These are phyloP conservation scores for Solanum sitiens DNA, from an alignment of 257 asterid genomes.

Conservation along the genomic window DNA sequence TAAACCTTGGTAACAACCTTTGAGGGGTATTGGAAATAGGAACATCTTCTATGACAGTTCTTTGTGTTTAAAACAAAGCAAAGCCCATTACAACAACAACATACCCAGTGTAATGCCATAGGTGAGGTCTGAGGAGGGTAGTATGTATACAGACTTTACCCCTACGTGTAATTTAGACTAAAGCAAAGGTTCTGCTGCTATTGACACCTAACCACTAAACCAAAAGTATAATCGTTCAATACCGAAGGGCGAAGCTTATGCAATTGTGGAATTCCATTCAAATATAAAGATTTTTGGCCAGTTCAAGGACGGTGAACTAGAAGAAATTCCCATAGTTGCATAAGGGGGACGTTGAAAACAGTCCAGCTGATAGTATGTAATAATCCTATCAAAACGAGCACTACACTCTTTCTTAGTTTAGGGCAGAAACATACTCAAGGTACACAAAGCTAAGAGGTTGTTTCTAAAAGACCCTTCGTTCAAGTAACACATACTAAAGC, in stretches of 20 bases:
- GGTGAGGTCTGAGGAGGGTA: not conserved
- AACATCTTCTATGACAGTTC: conserved; percentile 68
- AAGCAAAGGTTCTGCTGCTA: not conserved
- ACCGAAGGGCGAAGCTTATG: not conserved
- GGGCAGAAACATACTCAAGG: not conserved
- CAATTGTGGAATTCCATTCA: not conserved
- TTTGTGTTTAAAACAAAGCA: conserved; percentile 66
- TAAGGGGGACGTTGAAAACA: too few relatives aligned
- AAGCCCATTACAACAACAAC: not conserved
- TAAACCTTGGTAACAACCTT: conserved; percentile 26
- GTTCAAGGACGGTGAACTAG: not conserved
- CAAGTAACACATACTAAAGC: not conserved
- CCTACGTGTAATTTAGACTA: not conserved
- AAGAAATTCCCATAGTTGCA: not conserved
- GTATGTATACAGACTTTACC: not conserved
- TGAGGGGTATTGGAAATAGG: conserved; percentile 57
- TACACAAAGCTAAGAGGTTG: not conserved
- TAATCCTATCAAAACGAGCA: not conserved
- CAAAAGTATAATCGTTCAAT: not conserved
- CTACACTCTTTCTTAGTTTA: not conserved
- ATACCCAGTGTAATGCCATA: not conserved
- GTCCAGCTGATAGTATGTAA: not conserved
- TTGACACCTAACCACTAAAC: not conserved
- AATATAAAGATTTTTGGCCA: not conserved
- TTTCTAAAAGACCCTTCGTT: not conserved